phyloP scores from a whole-genome alignment of 805 yeast genomes.

The Candida pseudofarinosa region DNA sequence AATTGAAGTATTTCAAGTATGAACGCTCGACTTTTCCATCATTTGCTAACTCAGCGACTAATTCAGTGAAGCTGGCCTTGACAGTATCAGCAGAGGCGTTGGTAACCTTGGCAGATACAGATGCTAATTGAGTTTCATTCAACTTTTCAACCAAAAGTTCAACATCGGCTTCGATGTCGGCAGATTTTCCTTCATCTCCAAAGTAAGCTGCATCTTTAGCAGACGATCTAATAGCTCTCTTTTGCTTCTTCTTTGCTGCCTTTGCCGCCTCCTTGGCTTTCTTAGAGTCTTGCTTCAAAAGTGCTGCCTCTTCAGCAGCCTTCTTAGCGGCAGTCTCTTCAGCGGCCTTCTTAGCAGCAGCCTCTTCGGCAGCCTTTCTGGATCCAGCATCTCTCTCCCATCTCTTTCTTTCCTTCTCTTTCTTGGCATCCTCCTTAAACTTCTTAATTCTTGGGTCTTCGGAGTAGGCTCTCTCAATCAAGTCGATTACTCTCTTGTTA shows the following conservation, averaged over 20 bases:
- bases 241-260: conserved; percentile 96
- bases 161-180: conserved; percentile 71
- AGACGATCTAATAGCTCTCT: conserved; percentile 77
- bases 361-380: conserved; percentile 93
- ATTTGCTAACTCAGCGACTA: conserved; percentile 49
- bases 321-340: conserved; percentile 77
- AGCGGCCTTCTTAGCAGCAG: conserved; percentile 79
- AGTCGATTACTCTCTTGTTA: conserved; percentile 79
- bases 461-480: conserved; percentile 80
- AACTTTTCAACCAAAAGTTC: conserved; percentile 74
- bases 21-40: conserved; percentile 53
- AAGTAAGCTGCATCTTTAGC: conserved; percentile 83
- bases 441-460: conserved; percentile 94
- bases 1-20: conserved; percentile 49
- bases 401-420: conserved; percentile 88
- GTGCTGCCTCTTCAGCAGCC: conserved; percentile 68
- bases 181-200: conserved; percentile 68
- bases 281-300: conserved; percentile 59
- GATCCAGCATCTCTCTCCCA: conserved; percentile 99
- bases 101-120: conserved; percentile 64
- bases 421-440: conserved; percentile 92
- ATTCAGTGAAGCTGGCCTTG: conserved; percentile 56
- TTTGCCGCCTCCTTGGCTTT: conserved; percentile 93
- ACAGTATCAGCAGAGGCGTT: conserved; percentile 53
- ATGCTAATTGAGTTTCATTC: conserved; percentile 73